Evolutionary conservation across 1,139 yeast species (phyloP).

Genomic region (Pneumocystis carinii): DNA sequence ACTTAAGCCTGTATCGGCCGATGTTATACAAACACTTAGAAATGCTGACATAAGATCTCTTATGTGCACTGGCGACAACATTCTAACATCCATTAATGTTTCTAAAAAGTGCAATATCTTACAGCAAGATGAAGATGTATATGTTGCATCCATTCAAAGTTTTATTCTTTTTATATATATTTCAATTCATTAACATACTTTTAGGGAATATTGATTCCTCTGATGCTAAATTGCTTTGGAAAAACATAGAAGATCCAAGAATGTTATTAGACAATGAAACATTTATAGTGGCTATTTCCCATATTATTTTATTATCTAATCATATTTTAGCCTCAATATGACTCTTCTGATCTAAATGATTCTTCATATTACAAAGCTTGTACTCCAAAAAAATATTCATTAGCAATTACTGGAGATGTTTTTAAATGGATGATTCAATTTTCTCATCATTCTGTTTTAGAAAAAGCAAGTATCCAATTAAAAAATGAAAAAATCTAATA

Average conservation of each 20-base stretch:
- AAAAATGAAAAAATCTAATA: slow-evolving; percentile 18
- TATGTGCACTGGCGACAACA: slow-evolving; percentile 97
- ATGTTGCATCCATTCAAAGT: slow-evolving; percentile 47
- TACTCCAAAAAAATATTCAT: slow-evolving; percentile 32
- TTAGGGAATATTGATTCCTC: slow-evolving; percentile 3
- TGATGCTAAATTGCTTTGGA: slow-evolving; percentile 21
- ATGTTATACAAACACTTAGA: slow-evolving; percentile 43
- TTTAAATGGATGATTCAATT: slow-evolving; percentile 55
- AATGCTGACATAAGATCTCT: slow-evolving; percentile 64
- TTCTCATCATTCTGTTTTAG: slow-evolving; percentile 18
- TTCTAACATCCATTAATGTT: slow-evolving; percentile 86
- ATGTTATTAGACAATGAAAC: slow-evolving; percentile 44
- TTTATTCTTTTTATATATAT: slow-evolving; percentile 3
- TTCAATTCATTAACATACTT: background rate
- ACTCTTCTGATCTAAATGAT: background rate
- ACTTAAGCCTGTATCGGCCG: slow-evolving; percentile 51
- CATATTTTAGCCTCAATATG: background rate
- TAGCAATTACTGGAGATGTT: slow-evolving; percentile 87
- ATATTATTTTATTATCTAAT: slow-evolving; percentile 1
- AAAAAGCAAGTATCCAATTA: background rate
- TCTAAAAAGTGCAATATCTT: slow-evolving; percentile 70
- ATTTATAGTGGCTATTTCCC: slow-evolving; percentile 24
- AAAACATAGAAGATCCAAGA: slow-evolving; percentile 25
- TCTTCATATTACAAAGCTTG: background rate
- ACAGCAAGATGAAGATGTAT: slow-evolving; percentile 34